Conservation (phyloP, 164 flowering plant species). For the Stephania cephalantha region DNA sequence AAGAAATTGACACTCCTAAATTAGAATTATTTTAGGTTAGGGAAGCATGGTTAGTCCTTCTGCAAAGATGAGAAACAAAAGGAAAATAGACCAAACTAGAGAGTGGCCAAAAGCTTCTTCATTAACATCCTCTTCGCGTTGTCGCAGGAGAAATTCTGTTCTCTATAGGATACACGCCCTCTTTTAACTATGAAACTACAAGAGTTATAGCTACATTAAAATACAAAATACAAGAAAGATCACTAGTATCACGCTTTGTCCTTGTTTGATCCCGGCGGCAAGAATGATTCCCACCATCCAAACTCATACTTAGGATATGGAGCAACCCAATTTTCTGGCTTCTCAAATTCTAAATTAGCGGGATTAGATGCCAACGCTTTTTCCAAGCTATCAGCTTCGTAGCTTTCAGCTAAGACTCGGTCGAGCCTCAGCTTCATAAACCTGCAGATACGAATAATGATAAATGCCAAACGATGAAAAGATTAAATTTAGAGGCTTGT, state of each 20-base stretch:
- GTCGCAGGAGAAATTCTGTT: neutral
- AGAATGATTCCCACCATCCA: slow-evolving; percentile 96
- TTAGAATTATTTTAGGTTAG: too few relatives aligned
- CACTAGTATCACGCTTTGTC: slow-evolving; percentile 12
- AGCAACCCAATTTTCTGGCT: slow-evolving; percentile 88
- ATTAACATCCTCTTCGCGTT: neutral
- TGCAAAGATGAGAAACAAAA: neutral
- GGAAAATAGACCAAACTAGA: neutral
- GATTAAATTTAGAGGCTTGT: neutral
- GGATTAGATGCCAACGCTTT: slow-evolving; percentile 85
- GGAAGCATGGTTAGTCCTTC: neutral
- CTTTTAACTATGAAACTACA: neutral
- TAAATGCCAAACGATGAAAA: neutral
- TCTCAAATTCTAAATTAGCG: slow-evolving; percentile 57
- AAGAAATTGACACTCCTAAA: too few relatives aligned
- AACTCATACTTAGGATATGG: slow-evolving; percentile 88
- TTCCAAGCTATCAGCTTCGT: slow-evolving; percentile 66
- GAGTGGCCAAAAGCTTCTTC: neutral
- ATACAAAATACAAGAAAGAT: neutral
- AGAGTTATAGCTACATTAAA: slow-evolving; percentile 4
- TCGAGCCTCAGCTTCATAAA: slow-evolving; percentile 95
- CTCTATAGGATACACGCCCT: neutral
- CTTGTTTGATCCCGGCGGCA: slow-evolving; percentile 43
- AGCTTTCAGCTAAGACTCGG: slow-evolving; percentile 67
- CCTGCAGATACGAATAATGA: slow-evolving; percentile 32